Conservation (phyloP, 352 stramenopile species). For the Phytophthora pluvialis region DNA sequence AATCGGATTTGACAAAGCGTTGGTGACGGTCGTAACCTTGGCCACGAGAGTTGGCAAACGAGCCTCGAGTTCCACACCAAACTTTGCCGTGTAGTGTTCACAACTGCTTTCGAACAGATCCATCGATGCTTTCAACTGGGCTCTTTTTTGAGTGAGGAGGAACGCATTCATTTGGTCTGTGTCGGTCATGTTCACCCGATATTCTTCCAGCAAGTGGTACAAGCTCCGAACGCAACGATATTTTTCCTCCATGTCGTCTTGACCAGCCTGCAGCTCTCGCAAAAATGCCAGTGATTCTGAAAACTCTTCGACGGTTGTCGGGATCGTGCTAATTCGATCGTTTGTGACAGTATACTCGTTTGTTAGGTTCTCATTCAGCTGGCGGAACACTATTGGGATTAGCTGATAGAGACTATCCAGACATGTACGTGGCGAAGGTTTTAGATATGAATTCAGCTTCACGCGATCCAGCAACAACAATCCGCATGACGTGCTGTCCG, state of each 20-base stretch:
- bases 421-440: constrained; percentile 71
- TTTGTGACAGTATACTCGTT: constrained; percentile 59
- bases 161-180: constrained; percentile 79
- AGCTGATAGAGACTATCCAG: constrained; percentile 61
- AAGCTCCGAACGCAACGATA: constrained; percentile 63
- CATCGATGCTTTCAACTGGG: constrained; percentile 78
- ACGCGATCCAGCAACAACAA: constrained; percentile 66
- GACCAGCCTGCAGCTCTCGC: constrained; percentile 52
- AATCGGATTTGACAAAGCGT: constrained; percentile 39
- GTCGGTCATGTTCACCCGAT: constrained; percentile 67
- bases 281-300: constrained; percentile 65
- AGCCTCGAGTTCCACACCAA: constrained; percentile 71
- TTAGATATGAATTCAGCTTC: constrained; percentile 63
- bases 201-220: constrained; percentile 76
- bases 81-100: constrained; percentile 80
- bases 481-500: constrained; percentile 52
- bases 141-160: constrained; percentile 73
- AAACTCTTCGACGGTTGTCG: constrained; percentile 75
- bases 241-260: constrained; percentile 59
- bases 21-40: constrained; percentile 41
- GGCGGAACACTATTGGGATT: constrained; percentile 63
- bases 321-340: constrained; percentile 76
- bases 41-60: constrained; percentile 51
- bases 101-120: constrained; percentile 75
- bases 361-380: constrained; percentile 68